A percentile compares a stretch with the other conserved stretches of the same genome.
These are phyloP conservation scores for Ascodesmis nigricans DNA, from an alignment of 495 filamentous ascomycete species.

Conservation along the genomic window DNA sequence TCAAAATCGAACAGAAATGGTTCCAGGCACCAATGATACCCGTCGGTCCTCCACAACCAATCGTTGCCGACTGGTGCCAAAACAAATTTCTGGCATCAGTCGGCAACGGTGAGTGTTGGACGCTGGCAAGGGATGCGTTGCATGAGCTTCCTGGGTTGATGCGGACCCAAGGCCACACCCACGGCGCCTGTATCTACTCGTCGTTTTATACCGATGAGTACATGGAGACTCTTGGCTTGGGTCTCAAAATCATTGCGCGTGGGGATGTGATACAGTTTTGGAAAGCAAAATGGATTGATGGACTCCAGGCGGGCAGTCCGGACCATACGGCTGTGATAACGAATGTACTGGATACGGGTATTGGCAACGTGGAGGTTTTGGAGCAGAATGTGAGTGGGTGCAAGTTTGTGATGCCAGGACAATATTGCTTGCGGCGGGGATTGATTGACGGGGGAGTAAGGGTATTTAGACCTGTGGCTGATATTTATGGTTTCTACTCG, in stretches of 20 bases:
- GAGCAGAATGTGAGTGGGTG: constrained; percentile 24
- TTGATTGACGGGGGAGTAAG: constrained; percentile 20
- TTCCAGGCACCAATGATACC: constrained; percentile 17
- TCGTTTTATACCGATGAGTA: constrained; percentile 8
- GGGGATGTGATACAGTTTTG: constrained; percentile 26
- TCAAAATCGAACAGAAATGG: constrained; percentile 24
- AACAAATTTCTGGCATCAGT: constrained; percentile 22
- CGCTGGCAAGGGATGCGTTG: constrained; percentile 21
- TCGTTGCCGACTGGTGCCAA: constrained; percentile 23
- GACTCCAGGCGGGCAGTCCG: constrained; percentile 20
- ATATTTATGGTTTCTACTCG: no score
- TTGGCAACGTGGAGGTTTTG: constrained; percentile 10
- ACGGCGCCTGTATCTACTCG: constrained; percentile 23
- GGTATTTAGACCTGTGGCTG: constrained; percentile 21
- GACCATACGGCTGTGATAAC: constrained; percentile 25
- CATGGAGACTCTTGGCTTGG: constrained; percentile 12
- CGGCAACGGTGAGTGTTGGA: constrained; percentile 28
- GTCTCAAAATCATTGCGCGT: constrained; percentile 20
- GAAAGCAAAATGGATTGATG: constrained; percentile 21
- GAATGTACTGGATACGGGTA: constrained; percentile 7
- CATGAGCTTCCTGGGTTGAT: constrained; percentile 19
- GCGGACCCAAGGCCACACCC: constrained; percentile 21
- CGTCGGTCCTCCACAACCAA: no score
- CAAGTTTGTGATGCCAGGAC: constrained; percentile 21
- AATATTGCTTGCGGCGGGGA: constrained; percentile 8